A percentile compares a stretch with the other conserved stretches of the same genome.
These are phyloP conservation scores for Lactarius trivialis DNA, from an alignment of 768 basidiomycete genomes.

Conservation along the genomic window DNA sequence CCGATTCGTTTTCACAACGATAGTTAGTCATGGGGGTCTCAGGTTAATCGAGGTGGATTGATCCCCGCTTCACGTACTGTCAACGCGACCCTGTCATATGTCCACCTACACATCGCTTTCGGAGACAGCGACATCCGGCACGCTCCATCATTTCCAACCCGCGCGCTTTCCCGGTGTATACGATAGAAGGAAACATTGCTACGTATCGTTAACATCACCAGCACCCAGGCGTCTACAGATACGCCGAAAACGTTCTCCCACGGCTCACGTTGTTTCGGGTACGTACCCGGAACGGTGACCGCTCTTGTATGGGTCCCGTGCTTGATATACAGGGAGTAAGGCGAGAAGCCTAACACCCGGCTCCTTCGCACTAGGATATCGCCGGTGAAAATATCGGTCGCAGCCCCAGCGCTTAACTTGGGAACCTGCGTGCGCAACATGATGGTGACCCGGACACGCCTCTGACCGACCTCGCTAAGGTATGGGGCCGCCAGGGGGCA, in stretches of 20 bases:
- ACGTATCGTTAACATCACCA: conserved; percentile 72
- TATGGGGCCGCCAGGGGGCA: conserved; percentile 54
- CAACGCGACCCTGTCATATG: neutral
- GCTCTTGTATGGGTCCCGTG: conserved; percentile 65
- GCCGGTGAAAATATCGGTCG: conserved; percentile 66
- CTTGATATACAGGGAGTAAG: conserved; percentile 42
- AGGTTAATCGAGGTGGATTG: neutral
- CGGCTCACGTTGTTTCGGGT: conserved; percentile 72
- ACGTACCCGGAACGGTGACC: conserved; percentile 62
- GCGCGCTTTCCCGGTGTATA: conserved; percentile 57
- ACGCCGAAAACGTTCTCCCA: conserved; percentile 71
- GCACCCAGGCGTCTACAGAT: conserved; percentile 74
- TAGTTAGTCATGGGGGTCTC: conserved; percentile 34
- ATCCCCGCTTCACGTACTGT: neutral
- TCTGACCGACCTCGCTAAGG: conserved; percentile 56
- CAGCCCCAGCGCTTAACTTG: conserved; percentile 68
- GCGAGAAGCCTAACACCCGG: conserved; percentile 55
- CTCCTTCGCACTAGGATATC: conserved; percentile 58
- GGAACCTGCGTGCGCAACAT: conserved; percentile 67
- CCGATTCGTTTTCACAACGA: conserved; percentile 71
- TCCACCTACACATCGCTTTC: conserved; percentile 62
- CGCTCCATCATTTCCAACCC: conserved; percentile 47
- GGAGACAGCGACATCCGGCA: conserved; percentile 73
- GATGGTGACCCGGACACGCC: conserved; percentile 70
- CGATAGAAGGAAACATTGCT: conserved; percentile 51